Evolutionary conservation across 345 rosid species (phyloP).

Genomic region (Eutrema yunnanense): DNA sequence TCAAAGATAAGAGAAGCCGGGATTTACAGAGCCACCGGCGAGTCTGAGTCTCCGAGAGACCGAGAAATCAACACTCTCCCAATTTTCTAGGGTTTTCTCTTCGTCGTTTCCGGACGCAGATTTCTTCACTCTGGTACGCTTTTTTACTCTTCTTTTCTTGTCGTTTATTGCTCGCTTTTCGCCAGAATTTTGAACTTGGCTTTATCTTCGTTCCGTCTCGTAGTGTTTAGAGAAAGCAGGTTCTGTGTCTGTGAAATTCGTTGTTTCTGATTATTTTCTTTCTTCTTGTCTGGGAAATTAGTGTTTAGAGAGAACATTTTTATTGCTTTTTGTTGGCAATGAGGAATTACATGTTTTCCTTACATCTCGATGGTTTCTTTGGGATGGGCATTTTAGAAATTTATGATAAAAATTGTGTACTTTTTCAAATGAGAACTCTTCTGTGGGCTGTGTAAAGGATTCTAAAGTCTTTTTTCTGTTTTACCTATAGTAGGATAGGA

Average conservation of each 20-base stretch:
- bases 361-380: neutral
- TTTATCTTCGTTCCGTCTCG: conserved; percentile 13
- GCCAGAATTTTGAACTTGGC: neutral
- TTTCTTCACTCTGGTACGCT: conserved; percentile 26
- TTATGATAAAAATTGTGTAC: neutral
- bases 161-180: neutral
- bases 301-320: conserved; percentile 4
- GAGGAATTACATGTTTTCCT: neutral
- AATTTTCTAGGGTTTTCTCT: conserved; percentile 1
- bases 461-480: neutral
- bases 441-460: conserved; percentile 4
- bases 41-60: conserved; percentile 1
- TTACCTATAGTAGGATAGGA: conserved; percentile 6
- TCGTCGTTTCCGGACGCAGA: conserved; percentile 14
- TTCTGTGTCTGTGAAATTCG: neutral
- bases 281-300: neutral
- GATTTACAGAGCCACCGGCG: conserved; percentile 33
- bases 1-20: conserved; percentile 25
- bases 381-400: neutral
- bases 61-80: neutral
- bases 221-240: neutral
- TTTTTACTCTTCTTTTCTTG: neutral
- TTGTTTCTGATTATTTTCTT: neutral
- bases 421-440: neutral
- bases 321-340: neutral